These are phyloP conservation scores for Leptodermis oblonga DNA, from an alignment of 257 asterid species.

Conservation along the genomic window DNA sequence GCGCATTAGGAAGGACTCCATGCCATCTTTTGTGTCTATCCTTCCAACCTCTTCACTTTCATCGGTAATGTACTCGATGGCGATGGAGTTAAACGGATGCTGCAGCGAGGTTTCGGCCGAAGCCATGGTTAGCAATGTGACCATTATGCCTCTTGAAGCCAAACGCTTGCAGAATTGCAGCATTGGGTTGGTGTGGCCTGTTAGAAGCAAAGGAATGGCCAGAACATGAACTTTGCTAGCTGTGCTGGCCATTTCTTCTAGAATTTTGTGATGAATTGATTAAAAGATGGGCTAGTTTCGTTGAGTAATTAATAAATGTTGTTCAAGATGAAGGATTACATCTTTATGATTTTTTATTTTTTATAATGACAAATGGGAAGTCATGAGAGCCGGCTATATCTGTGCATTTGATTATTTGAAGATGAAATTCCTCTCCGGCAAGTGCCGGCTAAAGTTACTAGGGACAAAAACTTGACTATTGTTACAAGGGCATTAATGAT, in stretches of 20 bases:
- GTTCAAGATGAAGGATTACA: background rate
- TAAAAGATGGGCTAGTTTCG: background rate
- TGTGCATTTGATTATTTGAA: background rate
- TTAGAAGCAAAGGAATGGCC: conserved; percentile 43
- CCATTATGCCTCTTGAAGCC: conserved; percentile 26
- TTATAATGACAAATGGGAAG: background rate
- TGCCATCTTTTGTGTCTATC: conserved; percentile 11
- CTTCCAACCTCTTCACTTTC: conserved; percentile 13
- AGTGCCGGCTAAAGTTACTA: background rate
- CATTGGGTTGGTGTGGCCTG: conserved; percentile 56
- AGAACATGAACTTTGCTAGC: conserved; percentile 17
- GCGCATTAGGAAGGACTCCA: conserved; percentile 15
- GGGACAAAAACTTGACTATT: background rate
- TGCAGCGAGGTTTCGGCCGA: conserved; percentile 4
- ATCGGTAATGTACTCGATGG: conserved; percentile 20
- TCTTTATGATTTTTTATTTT: too few relatives aligned
- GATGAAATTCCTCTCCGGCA: background rate
- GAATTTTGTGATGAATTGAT: background rate
- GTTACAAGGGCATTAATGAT: too few relatives aligned
- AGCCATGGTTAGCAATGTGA: conserved; percentile 30
- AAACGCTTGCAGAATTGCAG: conserved; percentile 44
- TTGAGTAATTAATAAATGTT: too few relatives aligned
- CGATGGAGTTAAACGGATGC: conserved; percentile 8
- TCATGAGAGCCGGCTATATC: background rate
- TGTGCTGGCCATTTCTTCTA: background rate